Percentiles rank a stretch among this genome's conserved stretches.
Evolutionary conservation across 1,139 yeast genomes (phyloP).

Genomic region (Saccharomyces hybrid): DNA sequence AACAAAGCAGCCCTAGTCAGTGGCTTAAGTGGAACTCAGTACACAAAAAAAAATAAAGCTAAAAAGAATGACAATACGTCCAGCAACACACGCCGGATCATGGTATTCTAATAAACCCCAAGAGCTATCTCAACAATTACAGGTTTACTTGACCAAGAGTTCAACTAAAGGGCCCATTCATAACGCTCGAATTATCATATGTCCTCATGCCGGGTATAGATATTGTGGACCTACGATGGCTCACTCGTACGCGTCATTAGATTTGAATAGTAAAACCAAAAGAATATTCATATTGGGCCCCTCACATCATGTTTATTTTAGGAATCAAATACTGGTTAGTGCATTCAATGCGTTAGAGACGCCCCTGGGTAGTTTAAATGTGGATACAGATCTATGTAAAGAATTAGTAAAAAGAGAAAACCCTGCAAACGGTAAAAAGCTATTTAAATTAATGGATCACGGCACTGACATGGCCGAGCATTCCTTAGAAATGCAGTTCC

Average conservation of each 20-base stretch:
- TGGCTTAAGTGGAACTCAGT: too few species aligned
- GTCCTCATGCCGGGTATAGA: conserved; percentile 86
- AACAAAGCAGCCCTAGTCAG: too few species aligned
- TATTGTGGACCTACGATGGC: conserved; percentile 78
- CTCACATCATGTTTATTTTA: conserved; percentile 83
- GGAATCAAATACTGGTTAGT: conserved; percentile 49
- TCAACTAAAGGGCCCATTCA: conserved; percentile 21
- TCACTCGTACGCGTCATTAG: conserved; percentile 68
- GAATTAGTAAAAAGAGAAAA: conserved; percentile 25
- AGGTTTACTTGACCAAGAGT: conserved; percentile 35
- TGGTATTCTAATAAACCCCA: conserved; percentile 61
- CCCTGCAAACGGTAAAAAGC: conserved; percentile 17
- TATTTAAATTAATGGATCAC: conserved; percentile 50
- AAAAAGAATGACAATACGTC: conserved; percentile 32
- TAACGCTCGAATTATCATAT: conserved; percentile 56
- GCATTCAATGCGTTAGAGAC: conserved; percentile 56
- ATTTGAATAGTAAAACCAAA: conserved; percentile 35
- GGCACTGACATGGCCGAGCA: conserved; percentile 79
- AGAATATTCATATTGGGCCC: conserved; percentile 84
- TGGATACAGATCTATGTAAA: conserved; percentile 42
- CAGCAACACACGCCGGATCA: conserved; percentile 81
- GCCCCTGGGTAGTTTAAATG: conserved; percentile 68
- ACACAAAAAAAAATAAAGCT: too few species aligned
- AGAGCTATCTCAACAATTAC: conserved; percentile 43
- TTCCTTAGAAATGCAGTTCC: conserved; percentile 91